Evolutionary conservation across 2,329 filamentous ascomycete genomes (phyloP).

Genomic region (Zelopaecilomyces penicillatus): DNA sequence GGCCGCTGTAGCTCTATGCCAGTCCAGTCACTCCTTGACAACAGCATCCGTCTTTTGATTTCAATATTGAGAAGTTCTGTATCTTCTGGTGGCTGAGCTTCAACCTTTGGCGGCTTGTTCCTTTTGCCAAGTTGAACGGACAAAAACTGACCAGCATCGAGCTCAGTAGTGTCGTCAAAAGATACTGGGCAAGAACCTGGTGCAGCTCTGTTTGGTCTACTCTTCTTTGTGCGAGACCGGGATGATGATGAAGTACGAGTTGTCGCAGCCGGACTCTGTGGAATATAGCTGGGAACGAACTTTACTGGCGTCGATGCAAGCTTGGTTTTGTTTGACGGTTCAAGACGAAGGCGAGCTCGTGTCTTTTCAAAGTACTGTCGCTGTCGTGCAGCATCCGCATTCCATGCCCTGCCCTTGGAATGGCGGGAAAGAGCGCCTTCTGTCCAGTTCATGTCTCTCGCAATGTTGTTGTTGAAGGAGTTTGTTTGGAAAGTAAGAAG

Average conservation of each 20-base stretch:
- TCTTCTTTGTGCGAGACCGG: neutral
- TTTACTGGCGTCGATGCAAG: neutral
- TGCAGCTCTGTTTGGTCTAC: too few species aligned
- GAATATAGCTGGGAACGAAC: constrained; percentile 22
- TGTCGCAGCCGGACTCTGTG: neutral
- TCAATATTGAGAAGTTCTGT: constrained; percentile 9
- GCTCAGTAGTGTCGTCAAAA: too few species aligned
- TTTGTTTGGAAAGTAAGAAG: too few species aligned
- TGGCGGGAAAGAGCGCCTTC: constrained; percentile 30
- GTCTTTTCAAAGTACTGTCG: constrained; percentile 30
- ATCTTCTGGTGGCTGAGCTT: neutral
- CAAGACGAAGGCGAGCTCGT: constrained; percentile 16
- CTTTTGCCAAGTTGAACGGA: neutral
- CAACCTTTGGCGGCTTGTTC: neutral
- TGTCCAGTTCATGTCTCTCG: constrained; percentile 33
- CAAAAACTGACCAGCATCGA: too few species aligned
- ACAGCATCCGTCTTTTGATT: constrained; percentile 17
- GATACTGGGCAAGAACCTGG: too few species aligned
- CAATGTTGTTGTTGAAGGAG: too few species aligned
- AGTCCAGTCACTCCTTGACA: constrained; percentile 22
- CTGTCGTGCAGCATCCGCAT: constrained; percentile 26
- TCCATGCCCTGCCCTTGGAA: constrained; percentile 24
- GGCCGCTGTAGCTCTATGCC: constrained; percentile 24
- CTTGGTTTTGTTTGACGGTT: neutral
- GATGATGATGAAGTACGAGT: neutral